Base-by-base conservation (phyloP, 192 early-diverging fungal species). In the Coemansia sp. region DNA sequence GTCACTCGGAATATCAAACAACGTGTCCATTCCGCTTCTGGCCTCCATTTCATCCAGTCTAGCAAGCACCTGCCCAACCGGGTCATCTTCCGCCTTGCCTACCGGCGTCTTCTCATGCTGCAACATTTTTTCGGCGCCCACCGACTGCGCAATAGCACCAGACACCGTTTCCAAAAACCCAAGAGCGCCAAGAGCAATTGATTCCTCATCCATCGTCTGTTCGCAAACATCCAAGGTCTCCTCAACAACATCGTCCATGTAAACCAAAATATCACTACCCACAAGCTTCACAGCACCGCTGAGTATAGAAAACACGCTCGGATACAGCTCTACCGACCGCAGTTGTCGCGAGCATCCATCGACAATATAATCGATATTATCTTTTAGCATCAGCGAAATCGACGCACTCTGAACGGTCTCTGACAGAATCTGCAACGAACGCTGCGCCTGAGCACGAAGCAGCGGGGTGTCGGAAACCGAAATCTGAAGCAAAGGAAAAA, bases 141-240 rank as follows among this genome's bases (percentile, higher is more conserved):
- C 34, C 4, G 59, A 43, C 0, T 18, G 57, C 5, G 74, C 71
- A 14, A 76, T 61, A 0, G 66, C 70, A 0, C 74, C 51, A 4
- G 79, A 76, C 18, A 82, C 74, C 3, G 53, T 65, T 17, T 82
- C 79, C 1, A 82, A 36, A 11, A 76, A 76, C 15, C 65, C 63
- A 54, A 82, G 54, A 1, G 79, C 79, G 28, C 55, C 38, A 0
- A 66, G 20, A 5, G 28, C 15, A 8, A 70, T 65, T 2, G 52
- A 18, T 1, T 55, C 73, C 15, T 75, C 69, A 8, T 37, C 43
- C 9, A 51, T 58, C 5, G 36, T 39, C 32, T 22, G 36, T 68
- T 82, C 79, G 48, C 79, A 82, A 14, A 73, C 71, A 52, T 82
- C 79, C 68, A 82, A 41, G 14, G 79, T 71, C 54, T 82, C 79